Evolutionary conservation across 1,284 basidiomycete species (phyloP), one percentile per base, ranked within the genome.

Genomic region (Fistulina hepatica): DNA sequence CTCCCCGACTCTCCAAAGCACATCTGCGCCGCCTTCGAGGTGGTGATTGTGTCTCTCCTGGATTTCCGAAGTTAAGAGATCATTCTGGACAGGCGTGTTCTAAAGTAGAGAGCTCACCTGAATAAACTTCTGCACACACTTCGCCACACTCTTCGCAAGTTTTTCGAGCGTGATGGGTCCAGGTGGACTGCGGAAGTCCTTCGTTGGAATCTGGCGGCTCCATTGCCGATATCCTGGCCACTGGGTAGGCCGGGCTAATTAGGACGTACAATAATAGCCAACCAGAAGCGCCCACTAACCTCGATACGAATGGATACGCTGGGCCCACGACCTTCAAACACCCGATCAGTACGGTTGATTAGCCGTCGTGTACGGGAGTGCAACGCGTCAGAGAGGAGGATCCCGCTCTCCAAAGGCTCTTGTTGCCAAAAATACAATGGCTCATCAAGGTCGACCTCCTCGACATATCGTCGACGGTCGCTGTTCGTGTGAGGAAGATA

Each of bases 181-280:
- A 31, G 79, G 81, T 0, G 81, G 80, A 41, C 69, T 81, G 22
- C 70, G 68, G 53, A 82, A 84, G 55, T 84, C 79, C 53, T 73
- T 72, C 1, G 81, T 84, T 6, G 81, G 81, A 42, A 84, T 84
- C 52, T 84, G 81, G 39, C 75, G 67, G 41, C 74, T 79, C 79
- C 79, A 84, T 27, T 71, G 63, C n/a, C 70, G 60, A 47, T 82
- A 83, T 0, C 81, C 79, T 5, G 78, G 78, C 81, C 81, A 84
- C 80, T 83, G 44, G 7, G n/a, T n/a, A n/a, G n/a, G n/a, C n/a
- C n/a, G n/a, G n/a, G n/a, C n/a, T 17, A 9, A 33, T 12, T 11
- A 13, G 25, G 19, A 22, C 12, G 15, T 19, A 31, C 23, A 20
- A 20, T 31, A 3, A 8, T 9, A 20, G 20, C 9, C n/a, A 11